Conservation (phyloP, 2,329 filamentous ascomycete species). For the Aspergillus transmontanensis region DNA sequence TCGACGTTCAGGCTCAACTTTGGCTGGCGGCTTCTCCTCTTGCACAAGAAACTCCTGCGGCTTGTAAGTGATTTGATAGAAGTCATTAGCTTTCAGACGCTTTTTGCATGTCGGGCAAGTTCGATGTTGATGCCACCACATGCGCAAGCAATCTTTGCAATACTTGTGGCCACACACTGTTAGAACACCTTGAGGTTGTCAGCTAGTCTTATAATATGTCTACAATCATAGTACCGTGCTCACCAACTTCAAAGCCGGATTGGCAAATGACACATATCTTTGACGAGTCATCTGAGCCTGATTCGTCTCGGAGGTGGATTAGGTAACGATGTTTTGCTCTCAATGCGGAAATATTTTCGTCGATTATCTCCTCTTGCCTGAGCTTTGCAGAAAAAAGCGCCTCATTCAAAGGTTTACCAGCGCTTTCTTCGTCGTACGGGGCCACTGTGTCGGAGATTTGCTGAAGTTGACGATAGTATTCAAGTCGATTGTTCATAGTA, state of each 20-base stretch:
- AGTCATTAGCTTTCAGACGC: constrained; percentile 63
- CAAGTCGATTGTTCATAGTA: constrained; percentile 81
- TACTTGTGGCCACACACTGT: constrained; percentile 92
- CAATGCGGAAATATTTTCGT: constrained; percentile 61
- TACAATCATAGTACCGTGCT: constrained; percentile 35
- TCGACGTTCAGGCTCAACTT: constrained; percentile 32
- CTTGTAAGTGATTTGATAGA: constrained; percentile 85
- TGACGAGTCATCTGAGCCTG: constrained; percentile 61
- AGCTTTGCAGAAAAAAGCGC: constrained; percentile 46
- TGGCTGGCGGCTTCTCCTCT: constrained; percentile 47
- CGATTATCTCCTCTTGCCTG: constrained; percentile 54
- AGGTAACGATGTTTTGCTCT: constrained; percentile 78
- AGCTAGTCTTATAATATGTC: not conserved
- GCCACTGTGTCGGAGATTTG: constrained; percentile 85
- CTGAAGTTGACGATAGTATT: constrained; percentile 90
- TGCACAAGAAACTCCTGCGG: constrained; percentile 72
- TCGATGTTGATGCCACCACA: constrained; percentile 74
- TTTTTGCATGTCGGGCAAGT: constrained; percentile 87
- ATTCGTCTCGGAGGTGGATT: constrained; percentile 62
- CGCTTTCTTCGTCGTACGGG: constrained; percentile 66
- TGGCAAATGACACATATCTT: constrained; percentile 87
- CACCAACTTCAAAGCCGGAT: constrained; percentile 72
- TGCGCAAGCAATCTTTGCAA: constrained; percentile 80
- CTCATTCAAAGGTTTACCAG: constrained; percentile 59
- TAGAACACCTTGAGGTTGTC: constrained; percentile 35